These are phyloP conservation scores for Hypoxylon sp. DNA, from an alignment of 2,329 filamentous ascomycete genomes.

Conservation along the genomic window DNA sequence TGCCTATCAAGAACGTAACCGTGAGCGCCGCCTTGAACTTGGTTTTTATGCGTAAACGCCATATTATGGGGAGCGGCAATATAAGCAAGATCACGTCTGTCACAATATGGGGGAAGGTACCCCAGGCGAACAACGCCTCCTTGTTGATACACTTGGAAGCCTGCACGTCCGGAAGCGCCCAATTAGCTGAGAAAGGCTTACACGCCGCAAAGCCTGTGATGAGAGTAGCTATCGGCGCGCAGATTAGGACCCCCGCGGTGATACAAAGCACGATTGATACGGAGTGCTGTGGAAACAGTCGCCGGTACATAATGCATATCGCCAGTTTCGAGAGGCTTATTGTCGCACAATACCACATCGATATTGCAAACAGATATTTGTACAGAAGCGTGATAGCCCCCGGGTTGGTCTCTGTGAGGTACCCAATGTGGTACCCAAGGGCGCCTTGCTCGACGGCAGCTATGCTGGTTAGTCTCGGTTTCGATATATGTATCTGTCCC, in stretches of 20 bases:
- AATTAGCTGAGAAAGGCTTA: constrained; percentile 40
- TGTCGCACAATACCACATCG: constrained; percentile 43
- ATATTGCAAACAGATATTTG: constrained; percentile 45
- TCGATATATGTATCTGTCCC: not conserved
- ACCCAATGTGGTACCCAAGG: constrained; percentile 37
- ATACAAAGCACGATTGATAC: constrained; percentile 33
- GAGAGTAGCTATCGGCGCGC: constrained; percentile 13
- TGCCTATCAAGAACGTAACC: constrained; percentile 41
- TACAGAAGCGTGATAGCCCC: constrained; percentile 32
- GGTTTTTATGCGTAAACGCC: constrained; percentile 46
- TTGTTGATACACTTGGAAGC: constrained; percentile 48
- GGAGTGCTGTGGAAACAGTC: constrained; percentile 39
- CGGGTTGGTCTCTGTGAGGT: constrained; percentile 34
- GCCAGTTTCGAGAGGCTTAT: constrained; percentile 42
- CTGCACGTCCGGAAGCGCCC: constrained; percentile 36
- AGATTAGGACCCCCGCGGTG: constrained; percentile 23
- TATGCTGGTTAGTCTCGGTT: constrained; percentile 3
- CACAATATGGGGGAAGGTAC: constrained; percentile 56
- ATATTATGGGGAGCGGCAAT: constrained; percentile 56
- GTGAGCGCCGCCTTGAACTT: constrained; percentile 32
- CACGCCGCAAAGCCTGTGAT: constrained; percentile 29
- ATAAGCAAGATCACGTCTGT: constrained; percentile 56
- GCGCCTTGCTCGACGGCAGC: constrained; percentile 29
- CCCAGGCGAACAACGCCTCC: constrained; percentile 51
- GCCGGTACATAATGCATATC: constrained; percentile 42